These are phyloP conservation scores for Cercospora berteroae DNA, from an alignment of 2,329 filamentous ascomycete genomes.

Conservation along the genomic window DNA sequence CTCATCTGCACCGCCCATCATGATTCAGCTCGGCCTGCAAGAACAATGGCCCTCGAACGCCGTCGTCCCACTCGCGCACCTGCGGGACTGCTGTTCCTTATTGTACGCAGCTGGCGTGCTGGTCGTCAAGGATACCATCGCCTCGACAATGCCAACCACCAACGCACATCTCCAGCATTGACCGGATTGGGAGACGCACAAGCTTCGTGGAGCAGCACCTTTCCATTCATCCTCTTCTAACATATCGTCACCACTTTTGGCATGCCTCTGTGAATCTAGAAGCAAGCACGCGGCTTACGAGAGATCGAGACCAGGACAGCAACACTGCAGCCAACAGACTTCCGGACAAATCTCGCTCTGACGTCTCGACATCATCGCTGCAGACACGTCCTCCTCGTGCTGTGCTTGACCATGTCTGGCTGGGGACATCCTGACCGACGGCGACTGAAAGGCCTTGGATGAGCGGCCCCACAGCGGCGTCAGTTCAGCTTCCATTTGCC, in stretches of 20 bases:
- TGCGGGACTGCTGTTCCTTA: neutral
- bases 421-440: neutral
- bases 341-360: neutral
- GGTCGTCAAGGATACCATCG: neutral
- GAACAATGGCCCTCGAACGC: neutral
- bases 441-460: no score
- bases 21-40: neutral
- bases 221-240: neutral
- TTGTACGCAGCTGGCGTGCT: neutral
- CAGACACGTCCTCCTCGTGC: neutral
- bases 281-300: neutral
- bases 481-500: no score
- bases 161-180: neutral
- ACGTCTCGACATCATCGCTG: neutral
- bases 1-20: neutral
- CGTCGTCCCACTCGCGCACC: neutral
- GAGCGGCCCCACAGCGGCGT: no score
- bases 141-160: neutral
- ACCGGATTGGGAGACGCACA: neutral
- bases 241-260: neutral
- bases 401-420: neutral
- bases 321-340: neutral
- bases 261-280: neutral
- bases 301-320: neutral
- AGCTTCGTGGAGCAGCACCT: neutral